Base-by-base conservation (phyloP, 805 yeast species). In the Ogataea philodendri region DNA sequence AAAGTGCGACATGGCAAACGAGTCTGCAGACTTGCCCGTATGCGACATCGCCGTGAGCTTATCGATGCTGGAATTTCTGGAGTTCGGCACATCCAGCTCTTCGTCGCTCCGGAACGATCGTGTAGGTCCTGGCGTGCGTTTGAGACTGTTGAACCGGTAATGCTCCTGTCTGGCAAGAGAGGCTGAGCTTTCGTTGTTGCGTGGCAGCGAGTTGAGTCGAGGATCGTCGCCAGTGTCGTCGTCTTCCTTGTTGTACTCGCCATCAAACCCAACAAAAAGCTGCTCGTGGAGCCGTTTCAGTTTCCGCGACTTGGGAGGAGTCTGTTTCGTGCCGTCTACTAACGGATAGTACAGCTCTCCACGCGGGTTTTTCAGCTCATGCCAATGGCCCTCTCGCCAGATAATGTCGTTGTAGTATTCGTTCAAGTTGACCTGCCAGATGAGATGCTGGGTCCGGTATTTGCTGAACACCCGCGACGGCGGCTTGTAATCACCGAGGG, bases 351-450 rank as follows among this genome's bases (percentile, higher is more conserved):
- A 77, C 8, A 67, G 44, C 22, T 67, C 62, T 0, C 80, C 81
- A 1, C 56, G 49, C 1, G 74, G 56, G 25, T 63, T 56, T 25
- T 55, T 54, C 13, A 78, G 55, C 44, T 76, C 79, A 45, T 65
- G 54, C 76, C 81, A 76, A 51, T 75, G 77, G 15, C 49, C 50
- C n/a, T 63, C 54, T 42, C 81, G 56, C 85, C 87, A 82, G 3
- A 67, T 60, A 9, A 68, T 31, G 52, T 83, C 89, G 36, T 72
- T 68, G 9, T 73, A 55, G 19, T 70, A 57, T 50, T 83, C 93
- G 39, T 72, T 65, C 32, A 78, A 50, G 35, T 78, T 82, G 5
- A 83, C 68, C 32, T 81, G 78, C 89, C 89, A 83, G 5, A 69
- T 60, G 52, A 75, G 57, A 39, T 67, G 69, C 26, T 52, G 57